Evolutionary conservation across 208 protist species (phyloP).

Genomic region (Wallacemonas sp.): DNA sequence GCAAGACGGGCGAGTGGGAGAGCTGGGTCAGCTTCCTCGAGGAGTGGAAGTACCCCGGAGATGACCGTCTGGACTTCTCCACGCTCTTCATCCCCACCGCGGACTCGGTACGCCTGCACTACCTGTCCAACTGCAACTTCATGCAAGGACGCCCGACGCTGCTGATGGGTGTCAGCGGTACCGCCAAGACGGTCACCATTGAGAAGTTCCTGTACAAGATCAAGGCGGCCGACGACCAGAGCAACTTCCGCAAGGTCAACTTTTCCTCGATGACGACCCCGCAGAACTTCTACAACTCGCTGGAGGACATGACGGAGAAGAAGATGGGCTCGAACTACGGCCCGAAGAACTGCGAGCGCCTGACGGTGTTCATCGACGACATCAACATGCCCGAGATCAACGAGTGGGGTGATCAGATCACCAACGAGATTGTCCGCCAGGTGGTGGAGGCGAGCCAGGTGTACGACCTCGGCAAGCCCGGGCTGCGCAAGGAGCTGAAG

Average conservation of each 20-base stretch:
- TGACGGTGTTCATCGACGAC: slow-evolving; percentile 96
- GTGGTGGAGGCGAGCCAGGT: slow-evolving; percentile 89
- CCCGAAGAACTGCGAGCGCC: slow-evolving; percentile 89
- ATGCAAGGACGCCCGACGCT: slow-evolving; percentile 85
- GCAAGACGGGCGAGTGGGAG: slow-evolving; percentile 89
- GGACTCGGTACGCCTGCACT: slow-evolving; percentile 95
- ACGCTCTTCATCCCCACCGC: slow-evolving; percentile 97
- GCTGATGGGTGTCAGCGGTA: slow-evolving; percentile 94
- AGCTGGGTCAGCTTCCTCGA: slow-evolving; percentile 86
- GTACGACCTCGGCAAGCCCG: slow-evolving; percentile 89
- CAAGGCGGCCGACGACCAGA: slow-evolving; percentile 72
- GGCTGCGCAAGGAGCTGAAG: slow-evolving; percentile 94
- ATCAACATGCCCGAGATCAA: slow-evolving; percentile 97
- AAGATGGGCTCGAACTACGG: slow-evolving; percentile 95
- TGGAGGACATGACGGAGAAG: slow-evolving; percentile 96
- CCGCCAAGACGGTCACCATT: slow-evolving; percentile 95
- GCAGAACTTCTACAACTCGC: slow-evolving; percentile 91
- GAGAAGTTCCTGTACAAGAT: slow-evolving; percentile 92
- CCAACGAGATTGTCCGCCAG: slow-evolving; percentile 96
- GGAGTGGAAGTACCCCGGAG: slow-evolving; percentile 93
- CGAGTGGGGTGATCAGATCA: slow-evolving; percentile 96
- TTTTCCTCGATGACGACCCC: slow-evolving; percentile 94
- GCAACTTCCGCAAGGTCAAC: slow-evolving; percentile 94
- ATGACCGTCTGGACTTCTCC: slow-evolving; percentile 93
- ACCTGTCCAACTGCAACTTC: slow-evolving; percentile 90